A percentile compares a stretch with the other conserved stretches of the same genome.
Conservation (phyloP, 2,329 filamentous ascomycete species). For the Trichoderma afroharzianum region DNA sequence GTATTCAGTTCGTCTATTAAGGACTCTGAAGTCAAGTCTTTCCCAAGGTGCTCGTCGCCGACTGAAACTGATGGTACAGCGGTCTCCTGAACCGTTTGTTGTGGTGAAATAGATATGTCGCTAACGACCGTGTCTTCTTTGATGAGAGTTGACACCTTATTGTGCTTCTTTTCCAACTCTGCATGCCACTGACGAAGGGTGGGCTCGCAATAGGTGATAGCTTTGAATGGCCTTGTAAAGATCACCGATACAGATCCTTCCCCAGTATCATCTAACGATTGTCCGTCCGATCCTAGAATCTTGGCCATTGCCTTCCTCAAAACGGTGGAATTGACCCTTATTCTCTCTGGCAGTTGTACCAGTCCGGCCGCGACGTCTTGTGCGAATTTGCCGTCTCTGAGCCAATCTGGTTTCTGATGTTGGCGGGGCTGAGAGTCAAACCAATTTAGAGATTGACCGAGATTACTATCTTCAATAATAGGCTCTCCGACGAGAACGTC, state of each 20-base stretch:
- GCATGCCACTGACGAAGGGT: constrained; percentile 1
- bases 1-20: neutral
- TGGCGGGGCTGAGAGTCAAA: neutral
- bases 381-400: neutral
- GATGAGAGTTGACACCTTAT: too few species aligned
- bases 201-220: neutral
- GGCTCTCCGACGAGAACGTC: neutral
- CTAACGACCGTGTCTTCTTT: neutral
- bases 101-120: neutral
- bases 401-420: neutral
- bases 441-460: neutral
- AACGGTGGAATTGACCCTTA: neutral
- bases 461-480: neutral
- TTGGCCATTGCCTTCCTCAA: neutral
- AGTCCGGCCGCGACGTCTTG: neutral
- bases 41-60: neutral
- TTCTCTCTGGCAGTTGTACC: neutral
- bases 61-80: neutral
- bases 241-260: neutral
- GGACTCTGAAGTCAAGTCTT: neutral
- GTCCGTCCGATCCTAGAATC: neutral
- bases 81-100: neutral
- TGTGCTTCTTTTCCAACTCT: constrained; percentile 9
- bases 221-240: constrained; percentile 7
- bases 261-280: neutral